Base-by-base conservation (phyloP, 2,329 filamentous ascomycete genomes). In the Phyllosticta citriasiana region DNA sequence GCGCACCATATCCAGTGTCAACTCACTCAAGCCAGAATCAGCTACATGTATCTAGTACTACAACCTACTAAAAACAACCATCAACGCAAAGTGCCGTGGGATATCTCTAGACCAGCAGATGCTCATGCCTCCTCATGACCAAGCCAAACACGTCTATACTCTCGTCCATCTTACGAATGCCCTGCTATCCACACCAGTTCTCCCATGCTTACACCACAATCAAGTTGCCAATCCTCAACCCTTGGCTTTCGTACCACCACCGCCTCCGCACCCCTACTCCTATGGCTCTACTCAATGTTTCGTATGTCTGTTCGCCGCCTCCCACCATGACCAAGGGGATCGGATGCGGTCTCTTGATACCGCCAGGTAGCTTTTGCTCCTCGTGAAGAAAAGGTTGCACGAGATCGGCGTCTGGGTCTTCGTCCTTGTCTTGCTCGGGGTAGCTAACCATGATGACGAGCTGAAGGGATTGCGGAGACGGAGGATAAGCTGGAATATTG, bases 251-350 rank as follows among this genome's bases (percentile, higher is more conserved):
- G 53, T 97, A 85, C 68, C 84, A 84, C 73, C 91, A 97, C 67
- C 89, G 80, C 71, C 91, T 82, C 69, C 88, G 84, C 64, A 97
- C 77, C 0, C 90, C 91, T 2, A 97, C 73, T 3, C 84, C 86
- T 60, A 78, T 80, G n/a, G 88, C 85, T 53, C 77, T 76, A 52
- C 75, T 78, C 33, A 97, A 78, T 61, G 86, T 74, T 27, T 81
- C 79, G 67, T 91, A 88, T 10, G 83, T 84, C 61, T 81, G 79
- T 9, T 85, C 79, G 0, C 86, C 87, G 0, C 89, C 91, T 0
- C 84, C 84, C 22, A 96, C 83, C 83, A 97, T 89, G 50, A 96
- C 81, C 83, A 97, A 85, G 12, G 89, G 84, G 47, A 97, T 87
- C 2, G 86, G 87, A 67, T 91, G 81, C 52, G 85, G 82, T 10